Evolutionary conservation across 257 asterid species (phyloP).

Genomic region (Apocynum venetum): DNA sequence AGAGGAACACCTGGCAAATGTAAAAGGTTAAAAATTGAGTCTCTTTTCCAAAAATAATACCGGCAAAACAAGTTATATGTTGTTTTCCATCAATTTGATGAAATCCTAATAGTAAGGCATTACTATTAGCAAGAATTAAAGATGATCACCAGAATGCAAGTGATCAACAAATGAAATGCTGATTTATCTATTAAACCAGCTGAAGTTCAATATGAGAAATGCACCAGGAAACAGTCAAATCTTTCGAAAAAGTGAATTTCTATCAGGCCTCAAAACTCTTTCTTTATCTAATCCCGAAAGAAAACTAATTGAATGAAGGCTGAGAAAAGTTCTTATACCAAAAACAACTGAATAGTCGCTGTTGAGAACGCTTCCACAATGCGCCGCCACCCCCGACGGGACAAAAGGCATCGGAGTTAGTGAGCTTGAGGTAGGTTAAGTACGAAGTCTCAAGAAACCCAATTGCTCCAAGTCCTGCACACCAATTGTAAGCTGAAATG

Average conservation of each 20-base stretch:
- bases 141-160: background rate
- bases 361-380: conserved; percentile 63
- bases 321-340: conserved; percentile 35
- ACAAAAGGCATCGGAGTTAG: conserved; percentile 78
- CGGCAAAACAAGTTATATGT: conserved; percentile 8
- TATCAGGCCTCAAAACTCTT: background rate
- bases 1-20: conserved; percentile 79
- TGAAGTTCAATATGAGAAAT: background rate
- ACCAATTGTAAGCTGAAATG: conserved; percentile 58
- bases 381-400: conserved; percentile 56
- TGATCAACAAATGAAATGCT: background rate
- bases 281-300: background rate
- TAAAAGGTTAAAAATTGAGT: conserved; percentile 22
- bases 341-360: conserved; percentile 71
- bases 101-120: background rate
- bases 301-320: background rate
- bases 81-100: conserved; percentile 13
- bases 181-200: background rate
- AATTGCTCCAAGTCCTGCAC: conserved; percentile 69
- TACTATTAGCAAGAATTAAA: background rate
- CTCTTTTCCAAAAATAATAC: conserved; percentile 16
- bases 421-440: conserved; percentile 71
- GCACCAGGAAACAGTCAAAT: background rate
- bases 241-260: background rate
- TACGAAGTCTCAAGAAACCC: conserved; percentile 88